Evolutionary conservation across 2,329 filamentous ascomycete genomes (phyloP), one percentile per base, ranked within the genome.

Genomic region (Eutypa lata): DNA sequence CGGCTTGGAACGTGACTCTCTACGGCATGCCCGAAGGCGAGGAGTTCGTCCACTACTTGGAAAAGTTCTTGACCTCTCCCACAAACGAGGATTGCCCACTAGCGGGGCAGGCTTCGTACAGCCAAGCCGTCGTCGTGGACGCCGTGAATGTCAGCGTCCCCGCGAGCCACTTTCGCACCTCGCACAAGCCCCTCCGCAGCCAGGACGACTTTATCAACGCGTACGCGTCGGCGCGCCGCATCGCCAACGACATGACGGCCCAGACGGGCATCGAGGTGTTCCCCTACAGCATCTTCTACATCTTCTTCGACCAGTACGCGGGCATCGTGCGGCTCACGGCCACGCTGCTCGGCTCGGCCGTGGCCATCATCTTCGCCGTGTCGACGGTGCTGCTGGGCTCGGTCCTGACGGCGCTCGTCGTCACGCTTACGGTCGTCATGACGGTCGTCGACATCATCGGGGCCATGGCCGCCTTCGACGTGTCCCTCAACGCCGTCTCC

Each of bases 241-340:
- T 99, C 57, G 86, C 93, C 0, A 75, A 84, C 13, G 87, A 89
- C 26, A 86, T 99, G 49, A 87, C 81, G 14, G 72, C 81, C 50
- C 78, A 81, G 49, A 92, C 91, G 4, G 82, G 86, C 5, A 84
- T 90, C 21, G 86, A 94, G 22, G 87, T 99, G 3, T 99, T 99
- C 79, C 91, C 94, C 0, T 99, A 99, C 75, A 95, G 90, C 61
- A 87, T 97, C 55, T 96, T 96, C 70, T 99, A 99, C 76, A 92
- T 99, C 69, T 99, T 97, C 81, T 99, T 99, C 69, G 94, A 99
- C 68, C 94, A 97, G 69, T 99, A 99, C 67, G 82, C 90, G 6
- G 83, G 83, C 53, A 97, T 99, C 56, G 84, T 96, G 19, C 79
- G 81, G 11, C 79, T 97, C 3, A 92, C 93, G 0, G 87, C 82